Conservation (phyloP, 495 filamentous ascomycete species). For the Tuber magnatum region DNA sequence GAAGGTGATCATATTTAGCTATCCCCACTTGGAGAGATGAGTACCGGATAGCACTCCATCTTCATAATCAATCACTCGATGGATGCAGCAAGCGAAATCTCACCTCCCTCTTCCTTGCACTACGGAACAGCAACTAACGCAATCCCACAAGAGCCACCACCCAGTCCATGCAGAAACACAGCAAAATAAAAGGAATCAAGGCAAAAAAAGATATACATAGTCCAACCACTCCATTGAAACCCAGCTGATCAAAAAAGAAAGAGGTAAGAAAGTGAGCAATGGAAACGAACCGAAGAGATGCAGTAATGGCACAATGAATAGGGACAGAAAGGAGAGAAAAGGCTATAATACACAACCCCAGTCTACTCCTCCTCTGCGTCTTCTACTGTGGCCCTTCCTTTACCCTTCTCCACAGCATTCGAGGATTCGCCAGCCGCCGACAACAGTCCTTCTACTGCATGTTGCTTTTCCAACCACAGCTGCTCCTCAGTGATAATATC, state of each 20-base stretch:
- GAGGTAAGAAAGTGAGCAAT: neutral
- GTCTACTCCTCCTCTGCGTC: constrained; percentile 1
- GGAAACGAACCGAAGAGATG: neutral
- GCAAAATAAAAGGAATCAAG: neutral
- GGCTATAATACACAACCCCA: neutral
- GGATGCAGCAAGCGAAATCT: neutral
- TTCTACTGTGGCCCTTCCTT: constrained; percentile 20
- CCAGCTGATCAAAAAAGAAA: neutral
- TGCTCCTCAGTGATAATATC: constrained; percentile 27
- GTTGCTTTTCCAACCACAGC: constrained; percentile 18
- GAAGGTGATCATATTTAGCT: too few relatives aligned
- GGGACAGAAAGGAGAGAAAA: neutral
- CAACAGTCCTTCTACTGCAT: constrained; percentile 29
- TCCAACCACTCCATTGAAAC: neutral
- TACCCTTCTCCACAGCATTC: constrained; percentile 8
- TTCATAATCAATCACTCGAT: neutral
- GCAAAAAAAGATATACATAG: neutral
- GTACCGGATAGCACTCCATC: neutral
- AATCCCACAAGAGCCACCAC: neutral
- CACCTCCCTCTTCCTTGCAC: neutral
- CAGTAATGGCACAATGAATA: neutral
- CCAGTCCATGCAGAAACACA: neutral
- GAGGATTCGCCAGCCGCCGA: neutral
- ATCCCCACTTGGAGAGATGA: too few relatives aligned
- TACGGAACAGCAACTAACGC: neutral